Base-by-base conservation (phyloP, 2,329 filamentous ascomycete genomes). In the Triangularia setosa region DNA sequence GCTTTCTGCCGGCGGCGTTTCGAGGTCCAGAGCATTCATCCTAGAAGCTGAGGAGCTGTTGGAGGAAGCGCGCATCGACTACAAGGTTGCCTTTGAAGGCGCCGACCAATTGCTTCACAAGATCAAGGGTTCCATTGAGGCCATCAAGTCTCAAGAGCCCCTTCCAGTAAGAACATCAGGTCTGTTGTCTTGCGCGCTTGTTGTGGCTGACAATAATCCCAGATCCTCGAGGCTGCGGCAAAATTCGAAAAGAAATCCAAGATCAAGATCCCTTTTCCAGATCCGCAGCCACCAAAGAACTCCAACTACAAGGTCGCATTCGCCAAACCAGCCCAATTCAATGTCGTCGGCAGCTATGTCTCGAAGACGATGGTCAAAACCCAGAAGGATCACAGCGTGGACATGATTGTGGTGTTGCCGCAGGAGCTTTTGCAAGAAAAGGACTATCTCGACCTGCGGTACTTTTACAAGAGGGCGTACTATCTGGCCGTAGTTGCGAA, bases 381-480 rank as follows among this genome's bases (percentile, higher is more conserved):
- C 11, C 85, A 89, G 69, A 77, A 78, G 58, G 76, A 75, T 25
- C 78, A 88, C 25, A 81, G 84, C 16, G 82, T 97, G 65, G 94
- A 98, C 76, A 86, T 98, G 83, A 87, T 94, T 5, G 87, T 96
- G 16, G 90, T 90, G 57, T 96, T 99, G 87, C 94, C 95, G 4
- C 76, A 80, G 64, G 79, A 84, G 0, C 78, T 97, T 12, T 93
- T 98, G 72, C 92, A 97, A 73, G 91, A 96, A 54, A 98, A 98
- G 78, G 95, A 99, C 77, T 97, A 94, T 75, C 83, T 93, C 58
- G 93, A 97, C 75, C 84, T 95, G 80, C 87, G 95, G 66, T 98
- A 96, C 78, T 97, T 97, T 74, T 93, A 97, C 79, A 96, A 97
- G 73, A 84, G 93, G 68, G 91, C 95, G 12, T 98, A 94, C 77